phyloP scores from a whole-genome alignment of 2,329 filamentous ascomycete genomes.

The Fusarium torreyae region DNA sequence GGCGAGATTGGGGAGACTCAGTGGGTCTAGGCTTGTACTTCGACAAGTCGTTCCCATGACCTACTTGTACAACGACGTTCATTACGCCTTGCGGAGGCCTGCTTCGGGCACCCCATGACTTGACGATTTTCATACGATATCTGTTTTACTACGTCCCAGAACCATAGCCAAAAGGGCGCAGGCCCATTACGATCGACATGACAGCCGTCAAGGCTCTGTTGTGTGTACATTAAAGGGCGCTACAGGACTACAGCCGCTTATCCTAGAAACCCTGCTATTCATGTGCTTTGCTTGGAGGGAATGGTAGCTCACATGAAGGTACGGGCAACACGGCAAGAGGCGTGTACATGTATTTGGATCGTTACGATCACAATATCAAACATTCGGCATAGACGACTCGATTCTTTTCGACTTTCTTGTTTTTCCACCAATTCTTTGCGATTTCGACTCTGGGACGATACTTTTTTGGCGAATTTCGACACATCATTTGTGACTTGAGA shows the following conservation, averaged over 20 bases:
- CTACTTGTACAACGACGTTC: constrained; percentile 55
- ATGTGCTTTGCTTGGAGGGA: constrained; percentile 34
- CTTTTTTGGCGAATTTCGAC: constrained; percentile 29
- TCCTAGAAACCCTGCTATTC: constrained; percentile 33
- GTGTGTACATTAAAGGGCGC: constrained; percentile 56
- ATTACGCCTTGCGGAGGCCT: constrained; percentile 46
- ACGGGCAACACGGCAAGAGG: constrained; percentile 39
- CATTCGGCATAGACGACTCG: constrained; percentile 51
- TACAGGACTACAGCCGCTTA: constrained; percentile 44
- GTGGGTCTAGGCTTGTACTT: constrained; percentile 57
- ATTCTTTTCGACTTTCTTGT: constrained; percentile 41
- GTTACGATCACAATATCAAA: constrained; percentile 45
- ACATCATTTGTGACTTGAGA: constrained; percentile 15
- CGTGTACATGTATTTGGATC: constrained; percentile 56
- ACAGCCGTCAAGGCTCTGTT: constrained; percentile 47
- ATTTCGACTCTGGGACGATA: constrained; percentile 33
- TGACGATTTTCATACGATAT: constrained; percentile 59
- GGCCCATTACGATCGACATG: constrained; percentile 49
- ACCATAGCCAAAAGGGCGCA: constrained; percentile 46
- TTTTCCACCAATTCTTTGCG: constrained; percentile 42
- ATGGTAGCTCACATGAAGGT: constrained; percentile 28
- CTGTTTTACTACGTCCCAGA: constrained; percentile 53
- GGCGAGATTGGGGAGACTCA: constrained; percentile 54
- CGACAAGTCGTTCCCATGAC: constrained; percentile 46
- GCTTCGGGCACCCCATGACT: constrained; percentile 58